Base-by-base conservation (phyloP, 192 early-diverging fungal genomes). In the Gaertneriomyces sp. region DNA sequence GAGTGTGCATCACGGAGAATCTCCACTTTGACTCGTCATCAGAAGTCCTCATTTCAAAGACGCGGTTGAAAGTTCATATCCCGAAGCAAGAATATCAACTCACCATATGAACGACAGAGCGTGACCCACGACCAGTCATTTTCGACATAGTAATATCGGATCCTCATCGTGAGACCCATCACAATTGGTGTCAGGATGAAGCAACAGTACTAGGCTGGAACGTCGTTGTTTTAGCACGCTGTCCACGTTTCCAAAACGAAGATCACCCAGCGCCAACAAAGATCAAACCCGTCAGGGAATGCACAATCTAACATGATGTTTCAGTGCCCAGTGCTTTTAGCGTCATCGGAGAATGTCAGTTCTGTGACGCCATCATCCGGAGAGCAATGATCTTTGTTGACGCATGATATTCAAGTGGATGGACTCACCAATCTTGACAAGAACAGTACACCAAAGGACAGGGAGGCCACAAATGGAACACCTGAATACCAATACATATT, bases 11-110 rank as follows among this genome's bases (percentile, higher is more conserved):
- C 66, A 68, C 52, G 58, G 66, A 65, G 59, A 61, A 68, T 49
- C 66, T 65, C 66, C 58, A 63, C 61, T 68, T 59, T 66, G 66
- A 68, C 66, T 68, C 66, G 66, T 68, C 66, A 68, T 68, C 66
- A 47, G 58, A 20, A 60, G 19, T 62, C 66, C 44, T 62, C 49
- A 17, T 64, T 53, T 53, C 51, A 68, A 62, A 20, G 7, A 52
- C 25, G 19, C 17, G n/a, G 38, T 16, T 14, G 17, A 40, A 67
- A 11, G 59, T 20, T 14, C 46, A 14, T 25, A 17, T 5, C 0
- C 12, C 16, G 59, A 25, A 61, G 20, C 54, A 4, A 12, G 12
- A 16, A 56, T 1, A 56, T 20, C 20, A 20, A n/a, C n/a, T 51
- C 49, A 20, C 49, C 5, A 17, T n/a, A 4, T n/a, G n/a, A 51